A percentile compares a stretch with the other conserved stretches of the same genome.
Evolutionary conservation across 192 early-diverging fungal species (phyloP).

Genomic region (Entomortierella parvispora): DNA sequence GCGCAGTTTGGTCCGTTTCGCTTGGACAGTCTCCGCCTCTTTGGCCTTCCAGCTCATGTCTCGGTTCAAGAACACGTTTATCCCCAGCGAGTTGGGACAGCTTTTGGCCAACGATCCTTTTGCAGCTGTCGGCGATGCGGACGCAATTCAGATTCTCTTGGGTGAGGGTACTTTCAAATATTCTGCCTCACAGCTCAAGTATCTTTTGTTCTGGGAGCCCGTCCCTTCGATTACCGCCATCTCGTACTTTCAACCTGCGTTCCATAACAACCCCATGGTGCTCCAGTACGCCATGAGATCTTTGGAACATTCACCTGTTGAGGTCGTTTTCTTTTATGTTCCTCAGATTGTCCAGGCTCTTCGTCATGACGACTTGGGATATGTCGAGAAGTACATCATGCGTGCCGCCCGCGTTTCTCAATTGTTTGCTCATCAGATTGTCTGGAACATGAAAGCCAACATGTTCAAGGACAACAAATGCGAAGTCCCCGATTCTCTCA

Average conservation of each 20-base stretch:
- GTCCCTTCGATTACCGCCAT: slow-evolving; percentile 92
- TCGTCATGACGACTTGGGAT: slow-evolving; percentile 87
- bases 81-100: slow-evolving; percentile 72
- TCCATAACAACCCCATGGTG: slow-evolving; percentile 83
- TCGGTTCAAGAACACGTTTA: slow-evolving; percentile 76
- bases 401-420: slow-evolving; percentile 93
- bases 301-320: slow-evolving; percentile 90
- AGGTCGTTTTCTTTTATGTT: slow-evolving; percentile 97
- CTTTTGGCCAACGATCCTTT: slow-evolving; percentile 68
- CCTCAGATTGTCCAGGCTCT: slow-evolving; percentile 98
- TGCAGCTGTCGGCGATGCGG: slow-evolving; percentile 74
- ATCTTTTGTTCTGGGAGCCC: slow-evolving; percentile 89
- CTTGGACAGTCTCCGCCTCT: slow-evolving; percentile 84
- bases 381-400: slow-evolving; percentile 94
- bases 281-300: slow-evolving; percentile 94
- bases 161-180: slow-evolving; percentile 61
- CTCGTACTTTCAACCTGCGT: slow-evolving; percentile 76
- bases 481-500: slow-evolving; percentile 79
- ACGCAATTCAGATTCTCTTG: slow-evolving; percentile 79
- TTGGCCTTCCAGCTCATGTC: slow-evolving; percentile 81
- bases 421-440: slow-evolving; percentile 99
- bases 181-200: slow-evolving; percentile 52
- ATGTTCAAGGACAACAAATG: slow-evolving; percentile 61
- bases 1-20: slow-evolving; percentile 75
- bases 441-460: slow-evolving; percentile 99